Evolutionary conservation across 208 protist genomes (phyloP).

Genomic region (Acanthamoeba lenticulata): DNA sequence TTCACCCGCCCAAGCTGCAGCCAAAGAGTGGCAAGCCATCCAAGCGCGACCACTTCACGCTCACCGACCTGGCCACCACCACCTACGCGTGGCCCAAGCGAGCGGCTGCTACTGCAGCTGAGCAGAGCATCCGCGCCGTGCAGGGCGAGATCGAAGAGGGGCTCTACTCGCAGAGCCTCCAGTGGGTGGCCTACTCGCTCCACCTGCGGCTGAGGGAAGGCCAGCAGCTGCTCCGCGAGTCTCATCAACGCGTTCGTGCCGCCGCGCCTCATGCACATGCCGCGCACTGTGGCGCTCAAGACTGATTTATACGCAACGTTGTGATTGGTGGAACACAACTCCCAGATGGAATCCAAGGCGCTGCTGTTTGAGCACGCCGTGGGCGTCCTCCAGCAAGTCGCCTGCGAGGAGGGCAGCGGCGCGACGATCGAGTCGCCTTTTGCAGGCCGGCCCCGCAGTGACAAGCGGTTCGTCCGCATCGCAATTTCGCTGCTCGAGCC

Average conservation of each 20-base stretch:
- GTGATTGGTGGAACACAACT: too few relatives aligned
- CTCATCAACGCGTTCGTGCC: not conserved
- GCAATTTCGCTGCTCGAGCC: not conserved
- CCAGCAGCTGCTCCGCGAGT: not conserved
- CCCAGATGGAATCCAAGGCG: not conserved
- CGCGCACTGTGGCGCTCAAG: too few relatives aligned
- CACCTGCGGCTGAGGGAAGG: not conserved
- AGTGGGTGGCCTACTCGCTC: constrained; percentile 22
- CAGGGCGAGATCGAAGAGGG: not conserved
- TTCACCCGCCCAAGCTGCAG: not conserved
- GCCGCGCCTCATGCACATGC: not conserved
- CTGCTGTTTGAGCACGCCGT: not conserved
- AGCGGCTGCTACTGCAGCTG: not conserved
- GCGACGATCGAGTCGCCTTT: not conserved
- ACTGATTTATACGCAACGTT: too few relatives aligned
- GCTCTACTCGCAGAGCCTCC: not conserved
- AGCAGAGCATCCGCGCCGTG: not conserved
- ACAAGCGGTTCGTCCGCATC: not conserved
- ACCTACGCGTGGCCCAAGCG: not conserved
- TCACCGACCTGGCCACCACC: not conserved
- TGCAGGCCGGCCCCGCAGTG: too few relatives aligned
- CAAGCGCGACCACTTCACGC: constrained; percentile 36
- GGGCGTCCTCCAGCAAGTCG: not conserved
- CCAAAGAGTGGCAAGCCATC: not conserved
- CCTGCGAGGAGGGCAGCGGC: not conserved